Conservation (phyloP, 345 rosid species). For the Eucalyptus cloeziana region DNA sequence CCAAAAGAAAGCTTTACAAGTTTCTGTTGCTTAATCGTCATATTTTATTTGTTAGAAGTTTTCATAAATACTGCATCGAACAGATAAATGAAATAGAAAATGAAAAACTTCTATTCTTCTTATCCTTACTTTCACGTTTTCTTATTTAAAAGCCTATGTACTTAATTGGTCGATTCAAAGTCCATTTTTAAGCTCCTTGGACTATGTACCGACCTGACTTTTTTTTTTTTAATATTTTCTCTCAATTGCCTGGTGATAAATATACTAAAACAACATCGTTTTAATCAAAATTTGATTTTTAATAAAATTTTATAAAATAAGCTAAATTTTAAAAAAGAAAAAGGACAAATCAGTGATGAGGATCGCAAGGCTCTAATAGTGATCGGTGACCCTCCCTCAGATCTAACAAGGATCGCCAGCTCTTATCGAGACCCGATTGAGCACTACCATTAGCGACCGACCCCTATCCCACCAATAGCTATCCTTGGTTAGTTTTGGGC, state of each 20-base stretch:
- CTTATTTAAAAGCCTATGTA: neutral
- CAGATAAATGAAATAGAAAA: neutral
- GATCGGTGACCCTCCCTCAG: accelerated
- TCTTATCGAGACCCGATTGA: accelerated
- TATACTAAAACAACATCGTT: accelerated
- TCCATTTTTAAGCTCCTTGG: too few relatives aligned
- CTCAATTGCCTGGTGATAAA: accelerated
- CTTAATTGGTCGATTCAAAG: too few relatives aligned
- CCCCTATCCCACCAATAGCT: neutral
- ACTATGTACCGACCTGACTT: neutral
- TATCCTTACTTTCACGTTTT: neutral
- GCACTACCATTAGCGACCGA: accelerated
- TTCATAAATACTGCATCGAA: neutral
- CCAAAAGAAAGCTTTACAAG: neutral
- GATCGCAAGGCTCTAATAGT: accelerated
- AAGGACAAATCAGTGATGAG: neutral
- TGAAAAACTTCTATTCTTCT: neutral
- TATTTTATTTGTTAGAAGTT: neutral
- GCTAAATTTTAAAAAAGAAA: neutral
- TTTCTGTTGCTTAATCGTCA: neutral
- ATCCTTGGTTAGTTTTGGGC: accelerated
- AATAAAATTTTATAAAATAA: too few relatives aligned
- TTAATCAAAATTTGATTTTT: too few relatives aligned
- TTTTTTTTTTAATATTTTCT: too few relatives aligned
- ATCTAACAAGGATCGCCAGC: accelerated